These are phyloP conservation scores for Acanthamoeba sp. DNA, from an alignment of 208 protist genomes.

Conservation along the genomic window DNA sequence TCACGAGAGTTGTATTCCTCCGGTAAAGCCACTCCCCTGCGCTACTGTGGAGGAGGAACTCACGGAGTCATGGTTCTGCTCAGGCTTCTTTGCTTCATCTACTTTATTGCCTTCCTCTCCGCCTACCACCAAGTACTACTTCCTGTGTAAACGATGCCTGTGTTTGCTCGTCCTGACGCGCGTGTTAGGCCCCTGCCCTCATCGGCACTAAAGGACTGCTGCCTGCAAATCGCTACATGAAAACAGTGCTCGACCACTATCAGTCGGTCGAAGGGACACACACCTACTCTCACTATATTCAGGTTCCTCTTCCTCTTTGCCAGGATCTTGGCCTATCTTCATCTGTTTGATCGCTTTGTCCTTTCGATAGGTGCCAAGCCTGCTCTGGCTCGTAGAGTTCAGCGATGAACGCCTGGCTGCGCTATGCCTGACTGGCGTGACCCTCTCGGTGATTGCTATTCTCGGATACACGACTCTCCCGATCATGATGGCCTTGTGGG, in stretches of 20 bases:
- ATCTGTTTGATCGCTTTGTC: no score
- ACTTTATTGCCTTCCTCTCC: not conserved
- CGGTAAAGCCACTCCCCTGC: not conserved
- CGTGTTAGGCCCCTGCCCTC: not conserved
- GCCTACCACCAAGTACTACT: not conserved
- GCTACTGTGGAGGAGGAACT: not conserved
- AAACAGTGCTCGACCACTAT: not conserved
- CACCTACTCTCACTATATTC: not conserved
- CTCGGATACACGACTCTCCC: not conserved
- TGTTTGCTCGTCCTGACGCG: not conserved
- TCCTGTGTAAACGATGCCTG: not conserved
- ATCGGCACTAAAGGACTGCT: slow-evolving; percentile 7
- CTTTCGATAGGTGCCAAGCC: not conserved
- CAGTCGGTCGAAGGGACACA: not conserved
- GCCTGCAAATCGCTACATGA: not conserved
- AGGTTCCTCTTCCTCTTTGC: not conserved
- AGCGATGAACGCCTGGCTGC: not conserved
- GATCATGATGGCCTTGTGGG: not conserved
- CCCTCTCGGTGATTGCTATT: not conserved
- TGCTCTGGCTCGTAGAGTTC: not conserved
- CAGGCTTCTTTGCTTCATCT: slow-evolving; percentile 2
- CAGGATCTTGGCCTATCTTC: not conserved
- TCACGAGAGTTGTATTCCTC: not conserved
- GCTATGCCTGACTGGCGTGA: not conserved
- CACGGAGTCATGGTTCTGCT: not conserved